phyloP scores from a whole-genome alignment of 2,329 filamentous ascomycete species.

The Parascedosporium putredinis region DNA sequence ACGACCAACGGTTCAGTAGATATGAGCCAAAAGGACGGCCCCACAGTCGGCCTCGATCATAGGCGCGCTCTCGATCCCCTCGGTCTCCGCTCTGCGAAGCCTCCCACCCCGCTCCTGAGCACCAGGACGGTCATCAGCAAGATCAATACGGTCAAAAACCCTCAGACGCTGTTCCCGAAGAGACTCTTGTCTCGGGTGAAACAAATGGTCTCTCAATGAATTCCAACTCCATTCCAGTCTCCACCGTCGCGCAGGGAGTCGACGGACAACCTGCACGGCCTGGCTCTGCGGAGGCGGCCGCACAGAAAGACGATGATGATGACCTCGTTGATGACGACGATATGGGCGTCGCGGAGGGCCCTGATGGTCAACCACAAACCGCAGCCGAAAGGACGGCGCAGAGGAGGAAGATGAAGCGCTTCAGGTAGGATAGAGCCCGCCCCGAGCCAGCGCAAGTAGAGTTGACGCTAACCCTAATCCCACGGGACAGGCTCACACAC shows the following conservation, averaged over 20 bases:
- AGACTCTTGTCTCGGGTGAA: conserved; percentile 28
- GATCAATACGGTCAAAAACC: conserved; percentile 23
- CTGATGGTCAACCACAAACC: conserved; percentile 32
- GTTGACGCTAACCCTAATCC: too few species aligned
- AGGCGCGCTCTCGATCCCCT: conserved; percentile 27
- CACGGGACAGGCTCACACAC: conserved; percentile 67
- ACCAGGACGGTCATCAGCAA: conserved; percentile 16
- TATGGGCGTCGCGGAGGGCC: conserved; percentile 23
- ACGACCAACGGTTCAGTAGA: conserved; percentile 39
- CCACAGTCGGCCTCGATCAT: background rate
- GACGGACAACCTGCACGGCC: background rate
- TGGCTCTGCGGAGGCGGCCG: background rate
- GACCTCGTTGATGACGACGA: conserved; percentile 47
- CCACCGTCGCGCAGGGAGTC: background rate
- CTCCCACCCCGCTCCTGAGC: conserved; percentile 27
- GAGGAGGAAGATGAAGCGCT: conserved; percentile 65
- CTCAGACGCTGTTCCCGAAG: conserved; percentile 26
- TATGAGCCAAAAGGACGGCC: conserved; percentile 43
- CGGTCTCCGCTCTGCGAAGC: conserved; percentile 29
- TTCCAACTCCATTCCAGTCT: conserved; percentile 18
- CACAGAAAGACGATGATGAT: conserved; percentile 37
- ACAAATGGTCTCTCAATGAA: conserved; percentile 27
- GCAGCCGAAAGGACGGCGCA: conserved; percentile 47
- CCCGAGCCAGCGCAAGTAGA: too few species aligned
- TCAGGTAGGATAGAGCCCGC: too few species aligned